Base-by-base conservation (phyloP, 2,329 filamentous ascomycete species). In the Hypomyces rosellus region DNA sequence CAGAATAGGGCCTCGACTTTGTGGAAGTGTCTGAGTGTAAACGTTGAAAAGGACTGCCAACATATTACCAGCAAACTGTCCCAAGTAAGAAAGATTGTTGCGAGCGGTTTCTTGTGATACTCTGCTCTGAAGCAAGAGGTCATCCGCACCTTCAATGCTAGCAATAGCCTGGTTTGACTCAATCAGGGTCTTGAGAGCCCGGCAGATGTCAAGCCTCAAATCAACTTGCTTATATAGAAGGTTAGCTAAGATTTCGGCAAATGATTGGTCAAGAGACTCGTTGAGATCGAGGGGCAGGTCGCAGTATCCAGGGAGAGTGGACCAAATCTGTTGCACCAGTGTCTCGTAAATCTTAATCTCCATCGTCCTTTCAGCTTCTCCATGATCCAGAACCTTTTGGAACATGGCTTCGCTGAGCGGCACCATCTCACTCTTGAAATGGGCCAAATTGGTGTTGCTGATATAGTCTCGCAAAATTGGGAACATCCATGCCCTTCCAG, bases 311-410 rank as follows among this genome's bases (percentile, higher is more conserved):
- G 93, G 92, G 14, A 99, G 77, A 46, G 88, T 85, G 1, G 89
- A 89, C 93, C 93, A 99, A 39, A 92, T 91, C 65, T 99, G 93
- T 59, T 95, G 87, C 8, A 99, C 89, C 4, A 99, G 75, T 0
- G 93, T 97, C 71, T 99, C 92, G 65, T 93, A 99, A 52, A 99
- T 95, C 75, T 99, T 99, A 64, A 93, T 81, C 66, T 97, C 90
- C 79, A 96, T 91, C 0, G 89, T 93, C 76, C 96, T 96, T 63
- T 92, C 88, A 13, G 82, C 83, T 18, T 81, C 74, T 13, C 87
- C 88, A 60, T 95, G 87, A 54, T 95, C 86, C 43, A 96, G 74
- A 5, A 97, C 88, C 57, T 81, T 84, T 65, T 97, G 89, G 67
- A 92, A 96, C 76, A 99, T 88, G 45, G 80, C 72, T 65, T 96